Evolutionary conservation across 768 basidiomycete species (phyloP), one percentile per base, ranked within the genome.

Genomic region (Leccinum incarnatum): DNA sequence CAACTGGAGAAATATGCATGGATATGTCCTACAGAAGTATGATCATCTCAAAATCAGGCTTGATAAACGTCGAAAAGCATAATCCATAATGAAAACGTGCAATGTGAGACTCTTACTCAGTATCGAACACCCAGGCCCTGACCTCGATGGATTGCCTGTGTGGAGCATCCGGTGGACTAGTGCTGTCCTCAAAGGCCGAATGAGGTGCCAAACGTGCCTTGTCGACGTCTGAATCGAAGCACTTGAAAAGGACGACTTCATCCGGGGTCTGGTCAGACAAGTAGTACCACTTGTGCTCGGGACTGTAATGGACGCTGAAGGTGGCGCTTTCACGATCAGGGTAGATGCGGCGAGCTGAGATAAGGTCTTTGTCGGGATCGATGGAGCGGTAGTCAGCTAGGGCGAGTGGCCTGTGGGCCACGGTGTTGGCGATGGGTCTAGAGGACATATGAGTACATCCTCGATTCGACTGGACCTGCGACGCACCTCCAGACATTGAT

Each of bases 401-500:
- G 19, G 42, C 42, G 3, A 45, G 11, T 10, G 42, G 42, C 5
- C n/a, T n/a, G 42, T 45, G 42, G 9, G 42, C 42, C 42, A 45
- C 42, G 17, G 42, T 17, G 42, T 45, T 45, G 9, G 42, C 42
- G 19, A 45, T 45, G n/a, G 42, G 42, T 45, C 42, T 45, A 21
- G 42, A 45, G 14, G 9, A 12, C 4, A 21, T 15, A 14, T 36
- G 36, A 36, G 15, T 36, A 15, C 36, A 36, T 15, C 15, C 36
- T 36, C 36, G 14, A 36, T 36, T 15, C 36, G 8, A 59, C 54
- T 46, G 45, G 12, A 46, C 19, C 45, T 9, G 19, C 37, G 37
- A 17, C 37, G 6, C 17, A 69, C 62, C 79, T 76, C 79, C 79
- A 79, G 46, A 79, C 74, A 62, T 80, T 80, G 66, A 80, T 77